Evolutionary conservation across 345 rosid genomes (phyloP).

Genomic region (Brassica rapa): DNA sequence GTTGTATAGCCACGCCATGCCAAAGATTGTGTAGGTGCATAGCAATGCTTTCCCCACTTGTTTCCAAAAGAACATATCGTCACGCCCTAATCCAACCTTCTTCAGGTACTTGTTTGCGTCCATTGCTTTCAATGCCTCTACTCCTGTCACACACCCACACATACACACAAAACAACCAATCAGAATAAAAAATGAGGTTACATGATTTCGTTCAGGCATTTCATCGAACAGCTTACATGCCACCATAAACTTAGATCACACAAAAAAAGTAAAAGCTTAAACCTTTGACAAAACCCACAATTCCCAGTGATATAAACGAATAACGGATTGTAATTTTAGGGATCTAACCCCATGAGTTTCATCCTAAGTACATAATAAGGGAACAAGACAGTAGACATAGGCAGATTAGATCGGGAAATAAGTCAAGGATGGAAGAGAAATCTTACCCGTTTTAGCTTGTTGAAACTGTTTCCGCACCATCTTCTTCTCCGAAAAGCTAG

Average conservation of each 20-base stretch:
- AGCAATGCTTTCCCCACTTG: slow-evolving; percentile 80
- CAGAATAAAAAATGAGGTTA: neutral
- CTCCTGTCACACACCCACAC: slow-evolving; percentile 42
- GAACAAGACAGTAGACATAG: neutral
- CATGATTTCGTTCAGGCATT: slow-evolving; percentile 18
- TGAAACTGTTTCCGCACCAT: slow-evolving; percentile 67
- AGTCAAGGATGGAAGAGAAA: neutral
- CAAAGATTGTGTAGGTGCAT: slow-evolving; percentile 69
- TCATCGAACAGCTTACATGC: slow-evolving; percentile 35
- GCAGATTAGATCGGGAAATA: slow-evolving; percentile 14
- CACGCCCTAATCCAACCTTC: slow-evolving; percentile 71
- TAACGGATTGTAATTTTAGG: neutral
- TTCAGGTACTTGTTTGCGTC: slow-evolving; percentile 58
- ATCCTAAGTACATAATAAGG: neutral
- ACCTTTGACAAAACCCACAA: neutral
- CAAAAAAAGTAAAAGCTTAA: neutral
- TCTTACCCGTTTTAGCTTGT: slow-evolving; percentile 61
- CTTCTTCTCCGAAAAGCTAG: slow-evolving; percentile 27
- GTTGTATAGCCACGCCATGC: slow-evolving; percentile 70
- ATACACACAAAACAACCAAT: neutral
- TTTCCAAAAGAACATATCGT: slow-evolving; percentile 73
- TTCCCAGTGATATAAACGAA: neutral
- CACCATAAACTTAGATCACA: slow-evolving; percentile 6
- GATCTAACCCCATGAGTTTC: slow-evolving; percentile 1
- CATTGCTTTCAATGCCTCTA: slow-evolving; percentile 55